Base-by-base conservation (phyloP, 2,329 filamentous ascomycete species). In the Colletotrichum horii region DNA sequence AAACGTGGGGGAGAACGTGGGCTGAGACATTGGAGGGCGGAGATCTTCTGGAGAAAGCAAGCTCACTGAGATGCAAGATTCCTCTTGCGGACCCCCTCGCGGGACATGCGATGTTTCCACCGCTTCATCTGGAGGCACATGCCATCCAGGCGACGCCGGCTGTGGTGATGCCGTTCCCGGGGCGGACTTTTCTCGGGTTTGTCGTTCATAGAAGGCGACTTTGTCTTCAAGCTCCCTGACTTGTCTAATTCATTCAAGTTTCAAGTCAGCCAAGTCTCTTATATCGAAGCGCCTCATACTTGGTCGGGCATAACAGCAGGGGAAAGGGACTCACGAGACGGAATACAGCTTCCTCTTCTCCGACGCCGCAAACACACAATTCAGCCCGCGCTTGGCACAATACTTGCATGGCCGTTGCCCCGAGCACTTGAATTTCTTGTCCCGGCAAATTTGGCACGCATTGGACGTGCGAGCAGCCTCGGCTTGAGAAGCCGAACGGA, bases 361-460 rank as follows among this genome's bases (percentile, higher is more conserved):
- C 8, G 38, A 43, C 22, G 64, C 65, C 9, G 65, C 52, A 36
- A 76, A 74, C 15, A 66, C 30, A 22, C 74, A 76, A 8, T 34
- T 9, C 19, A 70, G 30, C 3, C 55, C 56, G 28, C 69, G 69
- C 62, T 76, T 76, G 8, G 38, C 30, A 43, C 75, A 76, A 43
- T 76, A 76, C 48, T 60, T 70, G 34, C 75, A 76, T 9, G 75
- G 75, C 36, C 43, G 66, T 15, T 62, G 38, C 8, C 75, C 75
- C 3, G 71, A 74, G 67, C 75, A 76, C 24, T 76, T 76, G 6
- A 76, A 60, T 61, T 76, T 76, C 56, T 68, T 69, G 22, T 76
- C 66, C 24, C 75, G 71, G 34, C 75, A 76, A 7, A 61, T 48
- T 48, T 68, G 22, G 56, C 70, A 74, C 30, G 61, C 69, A 32